Evolutionary conservation across 2,329 filamentous ascomycete genomes (phyloP).

Genomic region (Salinomyces thailandicus): DNA sequence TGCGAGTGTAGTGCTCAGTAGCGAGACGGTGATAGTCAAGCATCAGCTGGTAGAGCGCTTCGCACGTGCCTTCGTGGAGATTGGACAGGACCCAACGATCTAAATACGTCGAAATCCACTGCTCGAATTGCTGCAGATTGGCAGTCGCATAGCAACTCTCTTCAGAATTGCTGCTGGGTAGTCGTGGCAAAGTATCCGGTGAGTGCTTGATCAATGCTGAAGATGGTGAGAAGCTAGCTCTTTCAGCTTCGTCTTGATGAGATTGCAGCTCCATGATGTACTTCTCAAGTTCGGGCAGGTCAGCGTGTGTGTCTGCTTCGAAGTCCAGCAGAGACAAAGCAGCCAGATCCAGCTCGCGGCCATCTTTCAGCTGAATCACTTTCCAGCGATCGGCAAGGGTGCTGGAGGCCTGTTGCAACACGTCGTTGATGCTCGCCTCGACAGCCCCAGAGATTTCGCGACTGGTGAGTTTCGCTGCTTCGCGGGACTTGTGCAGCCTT

Average conservation of each 20-base stretch:
- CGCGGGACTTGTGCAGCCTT: constrained; percentile 8
- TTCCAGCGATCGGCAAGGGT: constrained; percentile 7
- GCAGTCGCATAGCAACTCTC: constrained; percentile 2
- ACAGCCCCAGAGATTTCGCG: no score
- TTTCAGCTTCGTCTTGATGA: not conserved
- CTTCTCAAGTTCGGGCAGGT: constrained; percentile 11
- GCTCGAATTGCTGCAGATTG: constrained; percentile 14
- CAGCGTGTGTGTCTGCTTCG: constrained; percentile 8
- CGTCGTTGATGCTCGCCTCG: no score
- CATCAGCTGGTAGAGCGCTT: constrained; percentile 7
- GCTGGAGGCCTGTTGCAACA: not conserved
- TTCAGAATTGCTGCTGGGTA: constrained; percentile 3
- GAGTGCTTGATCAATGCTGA: constrained; percentile 4
- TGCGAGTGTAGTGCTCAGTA: constrained; percentile 30
- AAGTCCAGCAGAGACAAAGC: constrained; percentile 7
- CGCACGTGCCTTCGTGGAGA: constrained; percentile 3
- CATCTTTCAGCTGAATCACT: constrained; percentile 3
- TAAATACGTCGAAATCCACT: constrained; percentile 12
- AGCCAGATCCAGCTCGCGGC: constrained; percentile 6
- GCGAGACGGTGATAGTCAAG: constrained; percentile 12
- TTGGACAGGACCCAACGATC: constrained; percentile 7
- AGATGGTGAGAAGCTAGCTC: constrained; percentile 7
- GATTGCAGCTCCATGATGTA: constrained; percentile 7
- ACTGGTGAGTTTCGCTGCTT: no score
- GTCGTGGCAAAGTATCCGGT: constrained; percentile 6